A percentile compares a stretch with the other conserved stretches of the same genome.
phyloP scores from a whole-genome alignment of 495 filamentous ascomycete genomes.

The Aspergillus taichungensis region DNA sequence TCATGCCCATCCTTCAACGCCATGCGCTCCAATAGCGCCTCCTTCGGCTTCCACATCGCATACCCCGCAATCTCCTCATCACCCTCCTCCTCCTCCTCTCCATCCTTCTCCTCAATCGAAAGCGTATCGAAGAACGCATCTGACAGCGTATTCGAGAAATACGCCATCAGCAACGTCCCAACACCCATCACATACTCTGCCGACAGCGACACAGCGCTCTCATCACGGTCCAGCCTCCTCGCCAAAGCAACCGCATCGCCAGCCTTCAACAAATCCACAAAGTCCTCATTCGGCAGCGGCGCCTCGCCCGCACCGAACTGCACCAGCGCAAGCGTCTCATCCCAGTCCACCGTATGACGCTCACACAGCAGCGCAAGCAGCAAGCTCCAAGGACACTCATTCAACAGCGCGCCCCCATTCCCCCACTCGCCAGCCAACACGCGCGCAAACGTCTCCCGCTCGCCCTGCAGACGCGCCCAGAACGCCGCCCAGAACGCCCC shows the following conservation, averaged over 20 bases:
- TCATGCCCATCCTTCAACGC: conserved; percentile 2
- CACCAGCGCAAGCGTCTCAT: conserved; percentile 6
- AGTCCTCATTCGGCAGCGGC: background rate
- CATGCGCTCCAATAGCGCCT: conserved; percentile 1
- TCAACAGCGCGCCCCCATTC: background rate
- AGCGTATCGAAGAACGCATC: conserved; percentile 7
- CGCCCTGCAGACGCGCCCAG: conserved; percentile 4
- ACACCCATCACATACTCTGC: conserved; percentile 8
- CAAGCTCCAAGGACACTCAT: conserved; percentile 4
- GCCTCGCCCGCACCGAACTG: background rate
- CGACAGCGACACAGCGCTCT: conserved; percentile 4
- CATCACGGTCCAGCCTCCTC: conserved; percentile 5
- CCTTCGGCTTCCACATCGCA: conserved; percentile 3
- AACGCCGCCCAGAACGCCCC: conserved; percentile 5
- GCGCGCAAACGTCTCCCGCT: background rate
- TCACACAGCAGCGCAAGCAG: conserved; percentile 5
- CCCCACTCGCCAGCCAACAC: background rate
- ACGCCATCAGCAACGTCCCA: conserved; percentile 2
- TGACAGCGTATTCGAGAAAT: background rate
- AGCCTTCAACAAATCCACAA: background rate
- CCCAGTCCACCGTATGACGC: conserved; percentile 8
- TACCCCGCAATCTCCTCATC: background rate
- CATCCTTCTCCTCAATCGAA: background rate
- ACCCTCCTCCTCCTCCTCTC: background rate
- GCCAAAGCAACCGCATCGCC: conserved; percentile 1